These are phyloP conservation scores for Rhododendron ferrugineum DNA, from an alignment of 148 eudicot genomes.

Conservation along the genomic window DNA sequence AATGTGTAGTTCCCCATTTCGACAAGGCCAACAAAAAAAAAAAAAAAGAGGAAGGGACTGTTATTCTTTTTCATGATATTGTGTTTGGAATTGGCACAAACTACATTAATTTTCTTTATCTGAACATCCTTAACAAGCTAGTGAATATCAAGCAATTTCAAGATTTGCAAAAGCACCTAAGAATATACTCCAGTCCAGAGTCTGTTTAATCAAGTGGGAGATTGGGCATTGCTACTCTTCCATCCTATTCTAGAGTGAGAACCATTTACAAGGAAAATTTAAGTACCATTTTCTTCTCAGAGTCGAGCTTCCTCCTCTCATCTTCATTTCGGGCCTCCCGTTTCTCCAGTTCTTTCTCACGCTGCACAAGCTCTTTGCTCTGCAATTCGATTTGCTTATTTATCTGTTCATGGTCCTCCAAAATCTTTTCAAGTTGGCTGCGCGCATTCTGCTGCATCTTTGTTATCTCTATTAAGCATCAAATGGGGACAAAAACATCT, in stretches of 20 bases:
- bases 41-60: neutral
- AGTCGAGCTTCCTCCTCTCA: conserved; percentile 38
- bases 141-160: neutral
- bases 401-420: conserved; percentile 34
- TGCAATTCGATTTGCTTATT: conserved; percentile 28
- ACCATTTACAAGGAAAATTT: neutral
- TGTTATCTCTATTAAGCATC: conserved; percentile 32
- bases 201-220: neutral
- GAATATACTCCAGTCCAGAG: neutral
- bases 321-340: conserved; percentile 49
- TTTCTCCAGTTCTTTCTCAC: conserved; percentile 34
- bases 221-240: neutral
- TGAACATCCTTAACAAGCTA: neutral
- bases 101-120: neutral
- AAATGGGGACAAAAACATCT: neutral
- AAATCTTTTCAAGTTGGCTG: conserved; percentile 27
- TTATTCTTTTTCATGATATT: neutral
- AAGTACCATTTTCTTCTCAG: conserved; percentile 16
- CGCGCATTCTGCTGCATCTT: conserved; percentile 35
- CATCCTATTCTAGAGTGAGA: neutral
- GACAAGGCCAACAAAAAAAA: neutral
- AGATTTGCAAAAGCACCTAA: neutral
- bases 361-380: conserved; percentile 28
- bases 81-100: neutral
- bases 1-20: neutral